Base-by-base conservation (phyloP, 129 eudicot genomes). In the Calendula officinalis region DNA sequence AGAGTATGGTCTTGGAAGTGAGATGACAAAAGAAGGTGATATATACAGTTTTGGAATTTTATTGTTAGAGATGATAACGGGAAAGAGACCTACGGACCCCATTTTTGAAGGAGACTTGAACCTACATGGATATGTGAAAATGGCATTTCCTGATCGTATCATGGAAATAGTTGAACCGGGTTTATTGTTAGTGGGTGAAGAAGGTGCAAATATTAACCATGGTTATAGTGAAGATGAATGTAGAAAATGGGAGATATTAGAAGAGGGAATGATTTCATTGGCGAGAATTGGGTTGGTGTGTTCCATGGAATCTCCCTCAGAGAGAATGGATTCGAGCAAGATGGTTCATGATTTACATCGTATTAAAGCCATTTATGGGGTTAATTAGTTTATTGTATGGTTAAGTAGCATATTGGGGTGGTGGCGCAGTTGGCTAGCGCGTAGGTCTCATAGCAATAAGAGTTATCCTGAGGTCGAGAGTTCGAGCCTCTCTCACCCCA, bases 371-470 rank as follows among this genome's bases (percentile, higher is more conserved):
- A 35, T 52, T 3, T 2, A 43, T 4, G 6, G 4, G 9, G 10
- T 1, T 0, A 52, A 40, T 40, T 68, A 68, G n/a, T 3, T 3
- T 7, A 2, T 47, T n/a, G n/a, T n/a, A n/a, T n/a, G n/a, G n/a
- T n/a, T n/a, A n/a, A n/a, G n/a, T n/a, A n/a, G n/a, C 42, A 47
- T 9, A 6, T 12, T 9, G 76, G 80, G 82, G 82, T 63, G 82
- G 80, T 91, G 98, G 95, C 89, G 91, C 96, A 87, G 98, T 91
- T 91, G 96, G 95, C 91, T 91, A 91, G 96, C 98, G 89, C 95
- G 96, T 91, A 91, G 89, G 95, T 88, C 95, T 91, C 96, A 91
- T 88, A 88, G 95, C 96, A 48, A 61, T 64, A 76, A 72, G 84
- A 79, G 84, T 73, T 9, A 84, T 88, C 89, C 84, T 84, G 91